These are phyloP conservation scores for Dothideomycetes sp. DNA, from an alignment of 2,329 filamentous ascomycete genomes.

Conservation along the genomic window DNA sequence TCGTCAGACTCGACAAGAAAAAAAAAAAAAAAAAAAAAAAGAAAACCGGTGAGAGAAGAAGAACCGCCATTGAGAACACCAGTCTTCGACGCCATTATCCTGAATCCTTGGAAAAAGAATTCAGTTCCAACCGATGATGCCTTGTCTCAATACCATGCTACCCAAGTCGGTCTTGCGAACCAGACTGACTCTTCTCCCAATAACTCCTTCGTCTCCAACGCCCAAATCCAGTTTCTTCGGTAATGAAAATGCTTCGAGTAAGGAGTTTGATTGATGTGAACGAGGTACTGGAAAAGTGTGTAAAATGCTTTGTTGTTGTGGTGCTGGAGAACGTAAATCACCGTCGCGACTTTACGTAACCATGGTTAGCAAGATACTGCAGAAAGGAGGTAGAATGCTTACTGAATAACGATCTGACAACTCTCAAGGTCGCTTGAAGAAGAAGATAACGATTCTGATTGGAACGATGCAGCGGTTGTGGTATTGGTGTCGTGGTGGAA, in stretches of 20 bases:
- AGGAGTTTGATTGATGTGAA: background rate
- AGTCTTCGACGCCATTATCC: too few species aligned
- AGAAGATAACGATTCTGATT: constrained; percentile 16
- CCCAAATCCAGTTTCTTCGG: constrained; percentile 20
- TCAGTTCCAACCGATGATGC: constrained; percentile 25
- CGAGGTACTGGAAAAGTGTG: constrained; percentile 17
- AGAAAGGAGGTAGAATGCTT: background rate
- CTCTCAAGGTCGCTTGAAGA: background rate
- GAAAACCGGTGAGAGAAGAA: too few species aligned
- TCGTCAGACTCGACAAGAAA: too few species aligned
- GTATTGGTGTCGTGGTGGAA: constrained; percentile 13
- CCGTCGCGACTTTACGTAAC: constrained; percentile 18
- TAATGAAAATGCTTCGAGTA: constrained; percentile 5
- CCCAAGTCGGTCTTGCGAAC: constrained; percentile 17
- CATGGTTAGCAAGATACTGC: background rate
- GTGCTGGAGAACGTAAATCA: constrained; percentile 15
- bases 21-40: too few species aligned
- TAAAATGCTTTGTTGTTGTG: constrained; percentile 13
- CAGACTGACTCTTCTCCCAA: constrained; percentile 21
- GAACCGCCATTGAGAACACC: background rate
- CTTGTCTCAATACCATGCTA: constrained; percentile 13
- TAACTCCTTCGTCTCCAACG: constrained; percentile 21
- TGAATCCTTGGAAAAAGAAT: too few species aligned
- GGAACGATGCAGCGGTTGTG: constrained; percentile 19
- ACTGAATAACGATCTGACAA: constrained; percentile 20